phyloP scores from a whole-genome alignment of 345 rosid species.

The Sapria himalayana region DNA sequence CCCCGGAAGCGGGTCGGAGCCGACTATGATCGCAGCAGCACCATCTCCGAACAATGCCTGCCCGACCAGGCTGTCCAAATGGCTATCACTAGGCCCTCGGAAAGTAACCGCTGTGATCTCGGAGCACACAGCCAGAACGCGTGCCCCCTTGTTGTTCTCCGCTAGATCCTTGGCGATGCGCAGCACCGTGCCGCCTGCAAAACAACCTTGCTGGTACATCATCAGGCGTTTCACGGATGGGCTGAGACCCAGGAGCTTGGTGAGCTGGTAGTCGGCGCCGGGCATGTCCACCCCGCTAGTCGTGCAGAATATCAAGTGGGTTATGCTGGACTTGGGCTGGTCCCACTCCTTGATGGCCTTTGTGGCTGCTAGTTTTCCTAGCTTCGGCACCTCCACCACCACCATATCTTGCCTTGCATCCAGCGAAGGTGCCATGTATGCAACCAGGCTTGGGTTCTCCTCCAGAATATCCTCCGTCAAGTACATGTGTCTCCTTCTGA shows the following conservation, averaged over 20 bases:
- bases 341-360: conserved; percentile 78
- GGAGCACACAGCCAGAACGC: conserved; percentile 57
- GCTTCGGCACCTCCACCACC: conserved; percentile 59
- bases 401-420: conserved; percentile 61
- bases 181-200: conserved; percentile 67
- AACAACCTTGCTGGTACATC: conserved; percentile 59
- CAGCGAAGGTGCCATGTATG: conserved; percentile 48
- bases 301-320: conserved; percentile 68
- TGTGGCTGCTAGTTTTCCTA: conserved; percentile 59
- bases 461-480: conserved; percentile 45
- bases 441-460: conserved; percentile 36
- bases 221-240: conserved; percentile 58
- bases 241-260: conserved; percentile 60
- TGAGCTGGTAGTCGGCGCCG: conserved; percentile 81
- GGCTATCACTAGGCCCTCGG: conserved; percentile 59
- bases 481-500: conserved; percentile 46
- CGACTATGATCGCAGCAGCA: conserved; percentile 45
- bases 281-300: conserved; percentile 88
- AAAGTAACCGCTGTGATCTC: conserved; percentile 65
- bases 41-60: conserved; percentile 61
- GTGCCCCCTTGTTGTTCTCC: conserved; percentile 60
- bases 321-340: conserved; percentile 68
- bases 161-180: conserved; percentile 70
- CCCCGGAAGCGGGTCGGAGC: conserved; percentile 30
- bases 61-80: conserved; percentile 47